These are phyloP conservation scores for Cydonia oblonga DNA, from an alignment of 331 rosid genomes.

Conservation along the genomic window DNA sequence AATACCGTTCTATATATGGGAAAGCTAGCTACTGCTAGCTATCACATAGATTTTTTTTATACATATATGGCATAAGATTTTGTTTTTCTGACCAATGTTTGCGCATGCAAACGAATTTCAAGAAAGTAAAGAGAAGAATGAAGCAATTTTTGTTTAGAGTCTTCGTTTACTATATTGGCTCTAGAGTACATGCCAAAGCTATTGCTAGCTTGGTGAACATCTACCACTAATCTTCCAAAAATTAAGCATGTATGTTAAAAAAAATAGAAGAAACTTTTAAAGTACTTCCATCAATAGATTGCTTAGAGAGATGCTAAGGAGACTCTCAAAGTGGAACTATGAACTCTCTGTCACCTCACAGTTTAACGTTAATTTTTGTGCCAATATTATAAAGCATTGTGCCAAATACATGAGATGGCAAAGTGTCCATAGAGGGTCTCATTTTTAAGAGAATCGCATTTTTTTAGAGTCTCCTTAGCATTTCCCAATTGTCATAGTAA, in stretches of 20 bases:
- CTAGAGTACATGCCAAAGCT: neutral
- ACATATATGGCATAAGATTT: constrained; percentile 16
- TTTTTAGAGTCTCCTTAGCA: no score
- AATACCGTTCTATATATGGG: neutral
- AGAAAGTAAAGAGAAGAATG: constrained; percentile 25
- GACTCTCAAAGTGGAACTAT: no score
- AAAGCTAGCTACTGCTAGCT: neutral
- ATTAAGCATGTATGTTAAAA: neutral
- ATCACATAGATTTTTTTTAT: neutral
- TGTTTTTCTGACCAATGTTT: constrained; percentile 25
- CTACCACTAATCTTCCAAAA: neutral
- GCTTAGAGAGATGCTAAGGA: no score
- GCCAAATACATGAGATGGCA: no score
- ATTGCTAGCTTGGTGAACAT: neutral
- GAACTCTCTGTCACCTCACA: no score
- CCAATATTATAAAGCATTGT: no score
- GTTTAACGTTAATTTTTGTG: no score
- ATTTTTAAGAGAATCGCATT: no score
- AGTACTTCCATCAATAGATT: neutral
- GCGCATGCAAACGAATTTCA: constrained; percentile 61
- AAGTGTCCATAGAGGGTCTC: no score
- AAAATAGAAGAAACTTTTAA: neutral
- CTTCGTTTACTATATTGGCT: neutral
- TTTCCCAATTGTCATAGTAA: neutral
- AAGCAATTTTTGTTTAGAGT: neutral